Percentiles rank a stretch among this genome's conserved stretches.
These are phyloP conservation scores for Saccharomycopsis sp. DNA, from an alignment of 805 yeast genomes.

Conservation along the genomic window DNA sequence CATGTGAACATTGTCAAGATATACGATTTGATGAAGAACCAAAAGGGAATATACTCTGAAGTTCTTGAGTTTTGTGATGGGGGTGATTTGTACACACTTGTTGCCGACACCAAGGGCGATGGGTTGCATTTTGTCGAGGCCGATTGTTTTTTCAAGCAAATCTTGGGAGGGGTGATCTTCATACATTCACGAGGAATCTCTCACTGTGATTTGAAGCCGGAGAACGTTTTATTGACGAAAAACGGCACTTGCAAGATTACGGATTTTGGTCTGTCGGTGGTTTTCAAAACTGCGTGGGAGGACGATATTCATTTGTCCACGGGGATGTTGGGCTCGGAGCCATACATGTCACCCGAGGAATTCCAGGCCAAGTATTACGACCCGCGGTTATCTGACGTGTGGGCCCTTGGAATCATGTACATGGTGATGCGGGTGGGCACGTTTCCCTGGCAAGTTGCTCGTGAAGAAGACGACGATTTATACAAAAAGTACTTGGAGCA, in stretches of 20 bases:
- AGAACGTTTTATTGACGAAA: constrained; percentile 64
- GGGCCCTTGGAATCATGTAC: constrained; percentile 81
- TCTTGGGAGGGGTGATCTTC: constrained; percentile 70
- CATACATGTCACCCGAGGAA: constrained; percentile 92
- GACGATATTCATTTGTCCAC: constrained; percentile 52
- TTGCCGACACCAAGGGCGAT: constrained; percentile 41
- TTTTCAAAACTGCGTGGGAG: constrained; percentile 88
- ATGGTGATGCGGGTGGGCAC: constrained; percentile 80
- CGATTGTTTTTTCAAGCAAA: constrained; percentile 85
- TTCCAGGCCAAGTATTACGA: constrained; percentile 51
- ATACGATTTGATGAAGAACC: constrained; percentile 69
- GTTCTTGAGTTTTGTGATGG: constrained; percentile 95
- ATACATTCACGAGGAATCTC: constrained; percentile 91
- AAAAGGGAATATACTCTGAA: constrained; percentile 66
- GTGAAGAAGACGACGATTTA: constrained; percentile 39
- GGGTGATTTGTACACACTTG: constrained; percentile 63
- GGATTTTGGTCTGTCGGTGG: constrained; percentile 89
- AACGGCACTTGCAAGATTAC: constrained; percentile 61
- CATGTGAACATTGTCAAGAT: constrained; percentile 72
- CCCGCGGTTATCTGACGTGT: constrained; percentile 73
- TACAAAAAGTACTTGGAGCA: constrained; percentile 37
- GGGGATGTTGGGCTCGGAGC: constrained; percentile 84
- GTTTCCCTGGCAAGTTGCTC: constrained; percentile 80
- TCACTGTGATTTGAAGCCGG: constrained; percentile 88
- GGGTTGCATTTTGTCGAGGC: constrained; percentile 58